Conservation (phyloP, 345 rosid species). For the thale cress (Arabidopsis thaliana) region TAIR10.1 NC_003071.7:19555501-19556000, state of each 20-base stretch:
- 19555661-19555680: slow-evolving; percentile 72
- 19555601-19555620: slow-evolving; percentile 70
- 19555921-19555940: slow-evolving; percentile 62
- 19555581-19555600: slow-evolving; percentile 58
- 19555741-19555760: background rate
- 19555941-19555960: slow-evolving; percentile 51
- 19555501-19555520: background rate
- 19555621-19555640: slow-evolving; percentile 77
- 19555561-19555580: slow-evolving; percentile 54
- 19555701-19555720: no score
- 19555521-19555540: background rate
- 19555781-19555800: slow-evolving; percentile 64
- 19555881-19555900: slow-evolving; percentile 78
- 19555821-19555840: slow-evolving; percentile 79
- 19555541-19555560: background rate
- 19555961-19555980: background rate
- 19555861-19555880: slow-evolving; percentile 88
- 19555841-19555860: slow-evolving; percentile 54
- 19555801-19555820: slow-evolving; percentile 79
- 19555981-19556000: slow-evolving; percentile 3
- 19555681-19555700: background rate
- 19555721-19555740: background rate
- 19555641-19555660: slow-evolving; percentile 66
- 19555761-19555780: slow-evolving; percentile 72
- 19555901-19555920: slow-evolving; percentile 77